Evolutionary conservation across 805 yeast genomes (phyloP).

Genomic region (Starmerella asiatica): DNA sequence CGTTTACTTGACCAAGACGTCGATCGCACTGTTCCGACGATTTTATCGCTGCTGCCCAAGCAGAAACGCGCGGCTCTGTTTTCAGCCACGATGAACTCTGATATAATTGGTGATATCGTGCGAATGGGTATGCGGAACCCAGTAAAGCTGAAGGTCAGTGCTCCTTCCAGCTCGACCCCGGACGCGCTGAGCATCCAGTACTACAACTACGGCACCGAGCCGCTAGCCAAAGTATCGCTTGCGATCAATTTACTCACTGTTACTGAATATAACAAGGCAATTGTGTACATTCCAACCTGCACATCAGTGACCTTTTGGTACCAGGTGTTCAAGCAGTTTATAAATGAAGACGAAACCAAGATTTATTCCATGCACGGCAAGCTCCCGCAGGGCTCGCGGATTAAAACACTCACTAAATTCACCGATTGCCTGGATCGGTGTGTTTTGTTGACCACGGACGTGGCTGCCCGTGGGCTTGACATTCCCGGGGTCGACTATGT

Average conservation of each 20-base stretch:
- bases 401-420: slow-evolving; percentile 56
- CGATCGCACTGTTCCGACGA: slow-evolving; percentile 50
- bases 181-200: slow-evolving; percentile 42
- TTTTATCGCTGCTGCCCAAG: slow-evolving; percentile 61
- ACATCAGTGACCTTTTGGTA: slow-evolving; percentile 60
- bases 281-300: slow-evolving; percentile 89
- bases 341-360: slow-evolving; percentile 23
- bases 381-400: slow-evolving; percentile 62
- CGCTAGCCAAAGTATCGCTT: slow-evolving; percentile 47
- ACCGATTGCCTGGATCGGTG: slow-evolving; percentile 36
- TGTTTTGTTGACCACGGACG: slow-evolving; percentile 82
- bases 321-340: slow-evolving; percentile 13
- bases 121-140: slow-evolving; percentile 90
- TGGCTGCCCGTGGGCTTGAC: slow-evolving; percentile 96
- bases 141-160: slow-evolving; percentile 64
- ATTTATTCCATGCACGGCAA: slow-evolving; percentile 83
- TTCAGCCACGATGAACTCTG: slow-evolving; percentile 72
- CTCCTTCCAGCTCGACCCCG: slow-evolving; percentile 32
- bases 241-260: slow-evolving; percentile 41
- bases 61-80: slow-evolving; percentile 89
- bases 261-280: slow-evolving; percentile 57
- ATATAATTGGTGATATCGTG: slow-evolving; percentile 66
- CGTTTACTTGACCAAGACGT: slow-evolving; percentile 69
- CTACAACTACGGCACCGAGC: slow-evolving; percentile 39
- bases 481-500: slow-evolving; percentile 90